phyloP scores from a whole-genome alignment of 441 rosid genomes.

The Erodium texanum region DNA sequence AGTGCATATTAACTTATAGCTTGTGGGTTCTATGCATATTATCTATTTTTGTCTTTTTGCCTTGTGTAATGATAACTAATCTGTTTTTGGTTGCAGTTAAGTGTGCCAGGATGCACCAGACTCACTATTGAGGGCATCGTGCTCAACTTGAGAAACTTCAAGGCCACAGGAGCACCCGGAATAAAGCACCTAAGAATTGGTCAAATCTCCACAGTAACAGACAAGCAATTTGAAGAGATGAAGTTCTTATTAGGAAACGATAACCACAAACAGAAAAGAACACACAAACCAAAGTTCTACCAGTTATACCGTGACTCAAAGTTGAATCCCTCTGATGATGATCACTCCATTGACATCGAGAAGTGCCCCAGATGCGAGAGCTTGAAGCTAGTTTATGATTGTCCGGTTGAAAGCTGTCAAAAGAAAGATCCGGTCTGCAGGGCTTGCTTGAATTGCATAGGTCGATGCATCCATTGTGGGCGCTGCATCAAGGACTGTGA shows the following conservation, averaged over 20 bases:
- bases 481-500: conserved; percentile 77
- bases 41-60: background rate
- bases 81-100: conserved; percentile 42
- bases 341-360: conserved; percentile 69
- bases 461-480: conserved; percentile 81
- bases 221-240: conserved; percentile 57
- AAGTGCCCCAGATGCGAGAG: conserved; percentile 76
- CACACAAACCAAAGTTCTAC: conserved; percentile 55
- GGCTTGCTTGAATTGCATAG: conserved; percentile 74
- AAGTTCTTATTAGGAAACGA: conserved; percentile 31
- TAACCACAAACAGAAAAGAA: conserved; percentile 21
- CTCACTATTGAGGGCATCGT: conserved; percentile 63
- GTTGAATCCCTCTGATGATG: conserved; percentile 15
- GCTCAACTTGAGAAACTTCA: conserved; percentile 47
- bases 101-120: conserved; percentile 83
- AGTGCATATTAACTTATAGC: background rate
- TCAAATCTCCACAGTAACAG: conserved; percentile 57
- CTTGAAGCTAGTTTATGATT: conserved; percentile 70
- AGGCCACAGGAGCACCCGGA: conserved; percentile 35
- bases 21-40: too few species aligned
- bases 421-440: conserved; percentile 51
- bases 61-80: background rate
- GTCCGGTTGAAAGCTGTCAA: conserved; percentile 73
- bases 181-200: conserved; percentile 73
- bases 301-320: conserved; percentile 55